These are phyloP conservation scores for Lactifluus volemus DNA, from an alignment of 768 basidiomycete species.

Conservation along the genomic window DNA sequence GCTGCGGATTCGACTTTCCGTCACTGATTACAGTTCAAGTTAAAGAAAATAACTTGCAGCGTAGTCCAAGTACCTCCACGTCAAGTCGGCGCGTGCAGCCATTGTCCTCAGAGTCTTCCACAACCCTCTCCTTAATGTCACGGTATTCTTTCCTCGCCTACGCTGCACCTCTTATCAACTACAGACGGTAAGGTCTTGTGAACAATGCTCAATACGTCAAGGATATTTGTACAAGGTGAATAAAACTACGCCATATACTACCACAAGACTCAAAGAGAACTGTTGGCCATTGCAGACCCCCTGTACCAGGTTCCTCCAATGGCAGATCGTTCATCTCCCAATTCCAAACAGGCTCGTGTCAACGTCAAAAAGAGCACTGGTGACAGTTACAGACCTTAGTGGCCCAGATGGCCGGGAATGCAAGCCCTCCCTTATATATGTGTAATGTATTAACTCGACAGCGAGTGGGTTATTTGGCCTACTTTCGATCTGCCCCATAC, in stretches of 20 bases:
- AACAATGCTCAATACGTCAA: not conserved
- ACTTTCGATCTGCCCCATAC: too few relatives aligned
- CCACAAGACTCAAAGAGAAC: not conserved
- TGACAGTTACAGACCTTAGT: slow-evolving; percentile 2
- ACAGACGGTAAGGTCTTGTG: too few relatives aligned
- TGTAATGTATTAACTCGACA: too few relatives aligned
- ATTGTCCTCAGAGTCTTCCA: too few relatives aligned
- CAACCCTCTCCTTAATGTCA: too few relatives aligned
- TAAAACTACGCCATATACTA: not conserved
- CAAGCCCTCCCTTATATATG: too few relatives aligned
- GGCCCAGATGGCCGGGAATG: not conserved
- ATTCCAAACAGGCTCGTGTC: not conserved
- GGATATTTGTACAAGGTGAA: not conserved
- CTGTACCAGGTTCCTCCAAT: slow-evolving; percentile 3
- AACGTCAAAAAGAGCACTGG: not conserved
- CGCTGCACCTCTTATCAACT: too few relatives aligned
- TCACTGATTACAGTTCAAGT: not conserved
- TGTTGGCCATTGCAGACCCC: slow-evolving; percentile 9
- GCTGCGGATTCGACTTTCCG: not conserved
- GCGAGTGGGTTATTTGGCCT: too few relatives aligned
- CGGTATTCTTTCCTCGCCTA: too few relatives aligned
- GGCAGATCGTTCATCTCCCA: slow-evolving; percentile 10
- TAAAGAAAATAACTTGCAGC: not conserved
- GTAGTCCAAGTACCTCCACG: not conserved
- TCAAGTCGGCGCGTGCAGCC: not conserved